Evolutionary conservation across 2,329 filamentous ascomycete species (phyloP).

Genomic region (Scortechinia acanthostroma): DNA sequence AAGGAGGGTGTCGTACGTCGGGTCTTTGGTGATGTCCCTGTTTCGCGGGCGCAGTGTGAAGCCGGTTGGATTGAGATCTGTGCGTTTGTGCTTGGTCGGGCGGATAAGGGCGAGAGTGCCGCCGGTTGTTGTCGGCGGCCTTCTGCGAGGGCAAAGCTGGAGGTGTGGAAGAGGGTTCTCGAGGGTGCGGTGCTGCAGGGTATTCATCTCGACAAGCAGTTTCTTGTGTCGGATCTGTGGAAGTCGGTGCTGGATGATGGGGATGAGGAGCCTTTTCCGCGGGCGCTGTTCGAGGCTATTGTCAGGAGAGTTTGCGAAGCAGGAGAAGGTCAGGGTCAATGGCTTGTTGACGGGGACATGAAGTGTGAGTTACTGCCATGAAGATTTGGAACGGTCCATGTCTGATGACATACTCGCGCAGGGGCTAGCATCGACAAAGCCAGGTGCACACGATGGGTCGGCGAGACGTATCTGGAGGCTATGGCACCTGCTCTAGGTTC

Average conservation of each 20-base stretch:
- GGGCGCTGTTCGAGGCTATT: slow-evolving; percentile 23
- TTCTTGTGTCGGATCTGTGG: slow-evolving; percentile 28
- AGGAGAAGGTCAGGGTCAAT: too few relatives aligned
- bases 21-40: slow-evolving; percentile 31
- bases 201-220: slow-evolving; percentile 27
- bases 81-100: slow-evolving; percentile 35
- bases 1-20: slow-evolving; percentile 14
- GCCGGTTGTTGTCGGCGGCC: slow-evolving; percentile 29
- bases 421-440: slow-evolving; percentile 27
- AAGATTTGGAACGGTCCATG: too few relatives aligned
- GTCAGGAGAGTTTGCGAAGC: slow-evolving; percentile 16
- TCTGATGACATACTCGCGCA: slow-evolving; percentile 9
- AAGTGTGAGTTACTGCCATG: background rate
- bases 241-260: slow-evolving; percentile 24
- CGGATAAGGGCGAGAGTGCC: slow-evolving; percentile 3
- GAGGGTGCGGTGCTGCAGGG: slow-evolving; percentile 26
- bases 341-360: background rate
- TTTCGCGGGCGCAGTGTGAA: slow-evolving; percentile 41
- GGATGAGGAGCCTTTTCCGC: slow-evolving; percentile 17
- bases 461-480: slow-evolving; percentile 26
- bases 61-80: slow-evolving; percentile 37
- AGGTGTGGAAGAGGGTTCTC: slow-evolving; percentile 35
- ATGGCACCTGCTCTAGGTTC: slow-evolving; percentile 17
- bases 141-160: slow-evolving; percentile 32
- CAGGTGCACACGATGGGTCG: slow-evolving; percentile 22